Percentiles rank a stretch among this genome's conserved stretches.
Conservation (phyloP, 2,329 filamentous ascomycete species). For the Penicillium italicum region DNA sequence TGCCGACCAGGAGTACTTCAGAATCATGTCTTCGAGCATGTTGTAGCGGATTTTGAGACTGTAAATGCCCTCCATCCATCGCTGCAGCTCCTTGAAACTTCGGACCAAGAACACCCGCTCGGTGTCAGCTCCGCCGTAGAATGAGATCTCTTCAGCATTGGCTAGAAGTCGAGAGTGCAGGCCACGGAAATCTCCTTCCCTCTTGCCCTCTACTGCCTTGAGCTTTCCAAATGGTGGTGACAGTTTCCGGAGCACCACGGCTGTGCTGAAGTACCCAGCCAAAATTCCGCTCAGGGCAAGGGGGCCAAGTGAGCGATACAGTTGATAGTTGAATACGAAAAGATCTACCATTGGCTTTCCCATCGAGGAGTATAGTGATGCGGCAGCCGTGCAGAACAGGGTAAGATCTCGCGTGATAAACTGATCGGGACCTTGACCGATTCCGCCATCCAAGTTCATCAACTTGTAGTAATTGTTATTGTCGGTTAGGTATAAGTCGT, state of each 20-base stretch:
- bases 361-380: constrained; percentile 88
- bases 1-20: constrained; percentile 98
- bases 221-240: constrained; percentile 96
- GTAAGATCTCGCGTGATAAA: constrained; percentile 98
- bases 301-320: constrained; percentile 86
- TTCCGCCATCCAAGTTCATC: constrained; percentile 84
- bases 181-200: constrained; percentile 91
- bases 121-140: constrained; percentile 93
- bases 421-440: constrained; percentile 89
- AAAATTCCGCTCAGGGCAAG: constrained; percentile 80
- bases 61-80: constrained; percentile 98
- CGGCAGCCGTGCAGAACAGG: constrained; percentile 87
- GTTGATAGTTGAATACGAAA: constrained; percentile 95
- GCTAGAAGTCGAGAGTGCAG: constrained; percentile 89
- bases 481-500: constrained; percentile 92
- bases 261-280: constrained; percentile 91
- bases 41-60: constrained; percentile 97
- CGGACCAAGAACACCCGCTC: constrained; percentile 89
- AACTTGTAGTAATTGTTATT: constrained; percentile 96
- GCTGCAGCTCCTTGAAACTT: constrained; percentile 88
- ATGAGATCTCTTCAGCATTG: constrained; percentile 96
- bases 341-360: constrained; percentile 98
- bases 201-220: constrained; percentile 90
- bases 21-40: constrained; percentile 94
- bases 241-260: constrained; percentile 78